These are phyloP conservation scores for Dothidotthia symphoricarpi DNA, from an alignment of 2,329 filamentous ascomycete species.

Conservation along the genomic window DNA sequence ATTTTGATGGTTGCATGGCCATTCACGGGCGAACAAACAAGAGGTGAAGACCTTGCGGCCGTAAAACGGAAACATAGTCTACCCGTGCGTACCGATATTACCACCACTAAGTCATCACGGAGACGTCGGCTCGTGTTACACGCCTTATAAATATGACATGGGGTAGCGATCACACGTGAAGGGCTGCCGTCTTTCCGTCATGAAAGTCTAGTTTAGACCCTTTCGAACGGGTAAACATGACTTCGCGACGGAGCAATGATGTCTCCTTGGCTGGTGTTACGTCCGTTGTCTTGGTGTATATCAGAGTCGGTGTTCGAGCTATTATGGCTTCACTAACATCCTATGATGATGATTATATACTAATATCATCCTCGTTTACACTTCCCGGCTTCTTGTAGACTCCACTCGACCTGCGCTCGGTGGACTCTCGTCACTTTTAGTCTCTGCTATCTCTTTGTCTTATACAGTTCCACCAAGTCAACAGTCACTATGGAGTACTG, in stretches of 20 bases:
- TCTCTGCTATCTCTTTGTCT: too few species aligned
- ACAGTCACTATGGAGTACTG: conserved; percentile 22
- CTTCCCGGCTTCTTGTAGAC: too few species aligned
- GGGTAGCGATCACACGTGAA: conserved; percentile 17
- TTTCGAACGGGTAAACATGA: not conserved
- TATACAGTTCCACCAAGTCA: not conserved
- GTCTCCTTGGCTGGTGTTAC: conserved; percentile 1
- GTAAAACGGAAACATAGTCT: too few species aligned
- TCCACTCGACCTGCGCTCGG: too few species aligned
- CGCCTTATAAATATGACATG: conserved; percentile 3
- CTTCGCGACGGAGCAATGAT: not conserved
- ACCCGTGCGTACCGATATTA: too few species aligned
- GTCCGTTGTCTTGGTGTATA: conserved; percentile 9
- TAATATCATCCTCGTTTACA: too few species aligned
- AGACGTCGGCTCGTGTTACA: not conserved
- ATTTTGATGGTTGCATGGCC: too few species aligned
- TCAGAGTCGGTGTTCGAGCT: not conserved
- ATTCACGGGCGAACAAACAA: too few species aligned
- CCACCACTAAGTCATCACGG: too few species aligned
- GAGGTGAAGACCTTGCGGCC: too few species aligned
- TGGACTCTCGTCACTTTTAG: too few species aligned
- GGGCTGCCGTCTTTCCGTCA: conserved; percentile 8
- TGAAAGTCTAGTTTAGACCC: not conserved
- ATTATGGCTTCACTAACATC: not conserved
- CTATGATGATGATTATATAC: too few species aligned